Conservation (phyloP, 176 grass and related monocot genomes). For the Phoenix roebelenii region DNA sequence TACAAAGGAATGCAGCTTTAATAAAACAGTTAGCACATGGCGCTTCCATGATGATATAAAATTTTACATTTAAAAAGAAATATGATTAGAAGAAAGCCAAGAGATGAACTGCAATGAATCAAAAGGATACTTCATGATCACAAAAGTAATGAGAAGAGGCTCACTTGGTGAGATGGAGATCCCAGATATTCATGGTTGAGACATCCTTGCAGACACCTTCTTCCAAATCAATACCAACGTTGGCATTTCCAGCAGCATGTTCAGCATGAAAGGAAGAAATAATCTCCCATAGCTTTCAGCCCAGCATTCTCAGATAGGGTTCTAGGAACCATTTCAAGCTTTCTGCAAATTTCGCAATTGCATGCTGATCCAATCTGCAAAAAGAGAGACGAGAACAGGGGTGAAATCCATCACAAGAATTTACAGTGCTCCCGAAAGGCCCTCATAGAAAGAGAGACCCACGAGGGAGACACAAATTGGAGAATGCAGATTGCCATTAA, state of each 20-base stretch:
- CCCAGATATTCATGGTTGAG: slow-evolving; percentile 64
- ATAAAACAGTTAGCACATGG: too few relatives aligned
- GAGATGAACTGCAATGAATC: too few relatives aligned
- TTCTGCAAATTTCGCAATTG: slow-evolving; percentile 89
- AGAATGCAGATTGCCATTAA: too few relatives aligned
- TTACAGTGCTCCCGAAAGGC: too few relatives aligned
- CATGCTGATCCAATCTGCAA: slow-evolving; percentile 87
- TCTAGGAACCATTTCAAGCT: slow-evolving; percentile 95
- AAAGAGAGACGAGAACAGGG: neutral
- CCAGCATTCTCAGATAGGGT: slow-evolving; percentile 85
- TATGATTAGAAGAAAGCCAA: too few relatives aligned
- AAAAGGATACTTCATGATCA: too few relatives aligned
- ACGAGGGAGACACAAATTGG: too few relatives aligned
- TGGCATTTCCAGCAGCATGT: slow-evolving; percentile 64
- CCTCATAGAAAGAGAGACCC: too few relatives aligned
- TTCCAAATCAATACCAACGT: slow-evolving; percentile 74
- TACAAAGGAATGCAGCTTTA: too few relatives aligned
- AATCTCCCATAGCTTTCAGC: slow-evolving; percentile 77
- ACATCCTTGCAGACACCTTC: slow-evolving; percentile 76
- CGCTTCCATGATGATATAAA: too few relatives aligned
- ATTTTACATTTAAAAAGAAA: too few relatives aligned
- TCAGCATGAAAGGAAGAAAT: slow-evolving; percentile 92
- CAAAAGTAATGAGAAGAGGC: neutral
- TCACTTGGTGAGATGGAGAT: slow-evolving; percentile 89
- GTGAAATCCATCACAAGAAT: too few relatives aligned